These are phyloP conservation scores for Nectriaceae sp. DNA, from an alignment of 2,329 filamentous ascomycete genomes.

Conservation along the genomic window DNA sequence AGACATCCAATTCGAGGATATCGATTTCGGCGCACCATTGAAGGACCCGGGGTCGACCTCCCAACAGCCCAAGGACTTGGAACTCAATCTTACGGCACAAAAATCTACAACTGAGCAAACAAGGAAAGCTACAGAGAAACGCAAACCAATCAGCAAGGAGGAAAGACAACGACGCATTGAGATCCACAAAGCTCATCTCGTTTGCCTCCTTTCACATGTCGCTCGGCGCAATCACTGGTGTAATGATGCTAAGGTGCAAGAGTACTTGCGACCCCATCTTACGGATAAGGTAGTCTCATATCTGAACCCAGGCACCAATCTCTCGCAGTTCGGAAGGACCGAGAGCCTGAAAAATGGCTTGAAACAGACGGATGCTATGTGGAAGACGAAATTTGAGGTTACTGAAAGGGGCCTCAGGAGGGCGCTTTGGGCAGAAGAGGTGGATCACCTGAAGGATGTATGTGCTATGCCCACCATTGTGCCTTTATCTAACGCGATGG, in stretches of 20 bases:
- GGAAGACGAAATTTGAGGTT: conserved; percentile 69
- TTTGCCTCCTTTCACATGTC: conserved; percentile 80
- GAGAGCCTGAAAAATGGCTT: conserved; percentile 79
- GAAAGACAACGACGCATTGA: conserved; percentile 64
- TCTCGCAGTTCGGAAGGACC: conserved; percentile 75
- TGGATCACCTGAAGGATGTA: conserved; percentile 61
- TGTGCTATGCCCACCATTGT: conserved; percentile 20
- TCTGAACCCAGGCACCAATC: conserved; percentile 66
- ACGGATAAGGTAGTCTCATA: conserved; percentile 65
- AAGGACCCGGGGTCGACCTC: conserved; percentile 20
- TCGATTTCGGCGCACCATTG: conserved; percentile 42
- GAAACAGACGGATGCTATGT: conserved; percentile 66
- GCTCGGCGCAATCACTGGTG: conserved; percentile 85
- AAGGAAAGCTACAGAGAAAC: conserved; percentile 40
- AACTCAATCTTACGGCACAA: conserved; percentile 55
- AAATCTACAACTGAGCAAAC: conserved; percentile 33
- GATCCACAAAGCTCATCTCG: conserved; percentile 82
- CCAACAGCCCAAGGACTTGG: conserved; percentile 41
- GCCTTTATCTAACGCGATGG: conserved; percentile 20
- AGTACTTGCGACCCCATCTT: conserved; percentile 64
- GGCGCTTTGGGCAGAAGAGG: conserved; percentile 74
- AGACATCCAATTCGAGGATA: conserved; percentile 49
- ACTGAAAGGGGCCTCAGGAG: conserved; percentile 70
- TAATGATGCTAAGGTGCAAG: conserved; percentile 72
- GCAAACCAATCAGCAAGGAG: conserved; percentile 54